Percentiles rank a stretch among this genome's conserved stretches.
These are phyloP conservation scores for Citrus cavaleriei DNA, from an alignment of 345 rosid genomes.

Conservation along the genomic window DNA sequence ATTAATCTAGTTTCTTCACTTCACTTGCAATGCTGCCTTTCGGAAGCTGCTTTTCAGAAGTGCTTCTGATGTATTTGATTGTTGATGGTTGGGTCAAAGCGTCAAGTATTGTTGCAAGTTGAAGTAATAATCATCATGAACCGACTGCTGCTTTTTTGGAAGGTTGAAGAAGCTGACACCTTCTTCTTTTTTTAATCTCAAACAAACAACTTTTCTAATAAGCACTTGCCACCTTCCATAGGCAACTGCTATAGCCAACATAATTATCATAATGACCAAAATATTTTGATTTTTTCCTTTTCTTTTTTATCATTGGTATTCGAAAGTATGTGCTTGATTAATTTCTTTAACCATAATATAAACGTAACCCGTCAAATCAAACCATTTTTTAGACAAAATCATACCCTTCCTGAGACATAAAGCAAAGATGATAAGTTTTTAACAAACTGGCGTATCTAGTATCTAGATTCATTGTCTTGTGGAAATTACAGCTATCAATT, in stretches of 20 bases:
- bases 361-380: not conserved
- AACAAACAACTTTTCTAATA: not conserved
- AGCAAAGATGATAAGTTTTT: not conserved
- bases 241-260: not conserved
- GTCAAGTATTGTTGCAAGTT: not conserved
- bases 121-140: constrained; percentile 8
- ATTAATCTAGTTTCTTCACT: not conserved
- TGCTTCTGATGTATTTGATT: not conserved
- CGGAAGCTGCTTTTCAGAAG: not conserved
- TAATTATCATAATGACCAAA: not conserved
- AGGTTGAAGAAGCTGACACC: not conserved
- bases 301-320: not conserved
- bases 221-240: not conserved
- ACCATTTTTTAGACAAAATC: not conserved
- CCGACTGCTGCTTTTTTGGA: not conserved
- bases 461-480: not conserved
- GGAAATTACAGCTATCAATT: not conserved
- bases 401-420: not conserved
- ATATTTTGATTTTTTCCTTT: not conserved
- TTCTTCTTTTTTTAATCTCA: not conserved
- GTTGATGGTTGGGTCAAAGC: not conserved
- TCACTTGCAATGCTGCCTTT: not conserved
- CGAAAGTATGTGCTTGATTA: not conserved
- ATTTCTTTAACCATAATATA: not conserved
- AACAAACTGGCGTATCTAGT: not conserved